Conservation (phyloP, 1,284 basidiomycete genomes). For the Mycocalia duriaeana region DNA sequence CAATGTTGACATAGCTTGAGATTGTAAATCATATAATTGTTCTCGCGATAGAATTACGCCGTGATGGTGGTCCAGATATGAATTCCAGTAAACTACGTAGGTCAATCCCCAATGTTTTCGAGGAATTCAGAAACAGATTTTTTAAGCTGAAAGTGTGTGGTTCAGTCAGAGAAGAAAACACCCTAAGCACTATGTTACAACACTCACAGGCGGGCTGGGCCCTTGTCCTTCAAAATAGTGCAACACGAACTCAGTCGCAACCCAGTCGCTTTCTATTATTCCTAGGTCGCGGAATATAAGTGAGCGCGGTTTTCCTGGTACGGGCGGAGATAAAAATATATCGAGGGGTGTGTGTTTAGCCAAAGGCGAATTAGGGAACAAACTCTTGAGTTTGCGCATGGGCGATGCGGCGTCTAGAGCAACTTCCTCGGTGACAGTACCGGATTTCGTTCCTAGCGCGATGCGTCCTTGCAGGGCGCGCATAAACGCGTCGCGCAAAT, state of each 20-base stretch:
- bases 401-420: conserved; percentile 55
- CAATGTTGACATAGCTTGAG: too few relatives aligned
- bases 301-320: conserved; percentile 41
- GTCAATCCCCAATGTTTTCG: too few relatives aligned
- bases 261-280: conserved; percentile 65
- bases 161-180: too few relatives aligned
- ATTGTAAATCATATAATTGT: too few relatives aligned
- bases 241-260: conserved; percentile 65
- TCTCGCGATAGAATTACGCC: too few relatives aligned
- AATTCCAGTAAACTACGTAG: too few relatives aligned
- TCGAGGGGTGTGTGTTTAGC: conserved; percentile 65
- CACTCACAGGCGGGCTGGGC: conserved; percentile 66
- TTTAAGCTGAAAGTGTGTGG: too few relatives aligned
- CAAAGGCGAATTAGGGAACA: conserved; percentile 69
- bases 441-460: conserved; percentile 46
- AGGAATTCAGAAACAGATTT: conserved; percentile 28
- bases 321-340: conserved; percentile 58
- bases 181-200: too few relatives aligned
- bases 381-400: conserved; percentile 65
- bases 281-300: conserved; percentile 73
- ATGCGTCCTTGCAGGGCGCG: conserved; percentile 70
- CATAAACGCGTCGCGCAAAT: conserved; percentile 83
- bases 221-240: conserved; percentile 70
- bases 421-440: conserved; percentile 50
- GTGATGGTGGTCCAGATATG: too few relatives aligned